A percentile compares a stretch with the other conserved stretches of the same genome.
Evolutionary conservation across 2,329 filamentous ascomycete species (phyloP).

Genomic region (Aspergillus proliferans): DNA sequence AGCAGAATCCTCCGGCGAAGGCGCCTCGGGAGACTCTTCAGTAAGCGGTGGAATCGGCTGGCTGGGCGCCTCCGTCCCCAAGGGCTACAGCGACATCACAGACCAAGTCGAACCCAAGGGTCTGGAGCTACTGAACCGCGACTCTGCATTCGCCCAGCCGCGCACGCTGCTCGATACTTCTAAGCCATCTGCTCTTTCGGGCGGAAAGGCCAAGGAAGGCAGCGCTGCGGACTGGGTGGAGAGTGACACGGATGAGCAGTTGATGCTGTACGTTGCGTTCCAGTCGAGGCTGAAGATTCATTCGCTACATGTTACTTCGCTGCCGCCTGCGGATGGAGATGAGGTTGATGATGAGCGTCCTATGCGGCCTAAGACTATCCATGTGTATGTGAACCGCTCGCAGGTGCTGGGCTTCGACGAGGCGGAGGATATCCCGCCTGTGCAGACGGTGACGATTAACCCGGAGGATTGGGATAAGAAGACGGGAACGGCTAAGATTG

Average conservation of each 20-base stretch:
- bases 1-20: constrained; percentile 37
- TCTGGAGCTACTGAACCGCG: constrained; percentile 81
- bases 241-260: constrained; percentile 93
- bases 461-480: constrained; percentile 70
- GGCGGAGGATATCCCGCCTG: constrained; percentile 75
- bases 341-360: constrained; percentile 66
- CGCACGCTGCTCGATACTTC: constrained; percentile 64
- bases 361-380: constrained; percentile 74
- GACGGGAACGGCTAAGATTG: constrained; percentile 65
- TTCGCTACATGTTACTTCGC: constrained; percentile 76
- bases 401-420: constrained; percentile 94
- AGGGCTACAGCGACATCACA: constrained; percentile 78
- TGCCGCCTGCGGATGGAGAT: constrained; percentile 49
- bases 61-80: constrained; percentile 68
- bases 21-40: constrained; percentile 30
- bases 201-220: constrained; percentile 45
- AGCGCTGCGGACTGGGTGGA: constrained; percentile 76
- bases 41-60: constrained; percentile 49
- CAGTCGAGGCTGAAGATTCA: constrained; percentile 83
- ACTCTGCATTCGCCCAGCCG: constrained; percentile 67
- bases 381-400: constrained; percentile 79
- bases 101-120: constrained; percentile 72
- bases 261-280: constrained; percentile 89
- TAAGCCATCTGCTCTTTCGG: constrained; percentile 57
- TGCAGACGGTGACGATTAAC: constrained; percentile 70